These are phyloP conservation scores for Aspergillus puulaauensis DNA, from an alignment of 2,329 filamentous ascomycete genomes.

Conservation along the genomic window DNA sequence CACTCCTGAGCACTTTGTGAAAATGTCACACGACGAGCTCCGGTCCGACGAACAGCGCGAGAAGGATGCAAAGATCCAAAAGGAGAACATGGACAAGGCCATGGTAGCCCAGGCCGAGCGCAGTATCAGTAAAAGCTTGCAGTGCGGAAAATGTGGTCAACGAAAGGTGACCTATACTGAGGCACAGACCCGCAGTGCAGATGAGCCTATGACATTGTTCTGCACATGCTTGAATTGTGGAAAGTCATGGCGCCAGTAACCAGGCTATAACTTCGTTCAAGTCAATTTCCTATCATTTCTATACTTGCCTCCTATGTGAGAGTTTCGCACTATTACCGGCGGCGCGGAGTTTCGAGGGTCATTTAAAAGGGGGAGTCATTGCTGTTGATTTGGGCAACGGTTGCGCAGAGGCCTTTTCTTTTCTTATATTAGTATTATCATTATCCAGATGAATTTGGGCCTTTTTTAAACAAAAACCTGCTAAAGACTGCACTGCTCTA, in stretches of 20 bases:
- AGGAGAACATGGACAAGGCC: constrained; percentile 95
- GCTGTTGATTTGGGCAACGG: constrained; percentile 4
- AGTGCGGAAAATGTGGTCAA: constrained; percentile 89
- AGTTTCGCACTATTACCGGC: constrained; percentile 9
- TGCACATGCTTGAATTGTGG: constrained; percentile 50
- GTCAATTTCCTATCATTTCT: constrained; percentile 7
- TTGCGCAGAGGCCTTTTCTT: background rate
- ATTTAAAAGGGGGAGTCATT: constrained; percentile 13
- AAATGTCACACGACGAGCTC: constrained; percentile 86
- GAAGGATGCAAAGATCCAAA: constrained; percentile 72
- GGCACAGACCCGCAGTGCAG: constrained; percentile 90
- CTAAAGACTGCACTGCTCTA: background rate
- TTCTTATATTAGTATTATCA: constrained; percentile 2
- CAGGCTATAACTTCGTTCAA: background rate
- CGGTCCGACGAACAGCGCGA: constrained; percentile 80
- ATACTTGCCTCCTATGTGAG: constrained; percentile 4
- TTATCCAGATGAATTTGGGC: background rate
- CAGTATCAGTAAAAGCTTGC: constrained; percentile 81
- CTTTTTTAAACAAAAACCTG: background rate
- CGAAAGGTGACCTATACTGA: constrained; percentile 95
- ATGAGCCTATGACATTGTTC: constrained; percentile 70
- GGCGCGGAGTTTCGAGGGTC: constrained; percentile 19
- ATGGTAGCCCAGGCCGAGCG: constrained; percentile 92
- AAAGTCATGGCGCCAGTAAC: constrained; percentile 47
- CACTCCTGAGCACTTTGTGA: constrained; percentile 69